These are phyloP conservation scores for Camellia japonica DNA, from an alignment of 148 eudicot genomes.

Conservation along the genomic window DNA sequence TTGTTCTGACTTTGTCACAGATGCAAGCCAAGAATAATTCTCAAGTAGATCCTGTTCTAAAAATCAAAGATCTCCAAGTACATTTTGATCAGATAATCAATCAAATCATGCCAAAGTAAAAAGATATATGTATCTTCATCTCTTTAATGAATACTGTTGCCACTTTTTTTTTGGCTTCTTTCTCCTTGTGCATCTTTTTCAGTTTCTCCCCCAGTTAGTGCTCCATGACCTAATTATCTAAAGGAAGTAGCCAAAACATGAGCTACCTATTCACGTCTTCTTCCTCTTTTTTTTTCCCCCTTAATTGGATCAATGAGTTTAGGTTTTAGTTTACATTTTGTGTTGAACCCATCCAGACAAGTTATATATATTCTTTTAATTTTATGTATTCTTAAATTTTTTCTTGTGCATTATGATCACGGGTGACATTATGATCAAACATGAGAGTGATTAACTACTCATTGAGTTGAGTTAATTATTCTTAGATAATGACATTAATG, in stretches of 20 bases:
- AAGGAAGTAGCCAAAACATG: background rate
- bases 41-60: background rate
- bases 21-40: background rate
- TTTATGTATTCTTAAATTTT: background rate
- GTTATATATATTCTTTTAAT: background rate
- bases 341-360: background rate
- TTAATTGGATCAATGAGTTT: background rate
- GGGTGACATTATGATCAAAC: conserved; percentile 18
- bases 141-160: background rate
- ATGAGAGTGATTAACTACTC: conserved; percentile 20
- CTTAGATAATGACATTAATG: conserved; percentile 12
- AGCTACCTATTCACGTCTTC: background rate
- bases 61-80: background rate
- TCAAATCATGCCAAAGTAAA: background rate
- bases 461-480: conserved; percentile 11
- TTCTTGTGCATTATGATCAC: background rate
- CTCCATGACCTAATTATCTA: background rate
- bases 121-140: background rate
- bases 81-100: background rate
- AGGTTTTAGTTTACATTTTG: background rate
- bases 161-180: background rate
- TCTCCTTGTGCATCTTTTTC: background rate
- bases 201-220: background rate
- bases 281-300: background rate
- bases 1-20: background rate